Conservation (phyloP, 371 early-diverging fungal species). For the Gilbertella persicaria region DNA sequence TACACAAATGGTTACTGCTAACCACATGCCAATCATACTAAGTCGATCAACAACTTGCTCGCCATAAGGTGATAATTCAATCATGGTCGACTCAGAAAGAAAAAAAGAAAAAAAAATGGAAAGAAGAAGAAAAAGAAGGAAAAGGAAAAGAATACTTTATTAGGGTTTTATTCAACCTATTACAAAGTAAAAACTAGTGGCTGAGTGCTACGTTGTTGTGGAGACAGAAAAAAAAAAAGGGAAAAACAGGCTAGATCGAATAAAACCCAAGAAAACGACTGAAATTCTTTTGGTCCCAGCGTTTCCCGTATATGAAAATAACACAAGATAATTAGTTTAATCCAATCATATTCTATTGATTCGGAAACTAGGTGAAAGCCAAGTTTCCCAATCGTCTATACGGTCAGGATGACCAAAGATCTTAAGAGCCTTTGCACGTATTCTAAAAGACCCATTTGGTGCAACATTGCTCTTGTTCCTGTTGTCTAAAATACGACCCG, state of each 20-base stretch:
- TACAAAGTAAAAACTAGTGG: slow-evolving; percentile 17
- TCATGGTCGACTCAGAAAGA: slow-evolving; percentile 16
- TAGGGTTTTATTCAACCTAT: not conserved
- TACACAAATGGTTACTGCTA: slow-evolving; percentile 36
- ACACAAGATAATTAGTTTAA: no score
- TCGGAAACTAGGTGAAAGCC: slow-evolving; percentile 12
- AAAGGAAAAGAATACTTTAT: not conserved
- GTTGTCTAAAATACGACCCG: slow-evolving; percentile 5
- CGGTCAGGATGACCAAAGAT: slow-evolving; percentile 7
- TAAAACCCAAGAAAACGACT: no score
- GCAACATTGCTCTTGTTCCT: not conserved
- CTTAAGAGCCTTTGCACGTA: slow-evolving; percentile 6
- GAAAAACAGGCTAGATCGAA: not conserved
- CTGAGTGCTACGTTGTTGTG: slow-evolving; percentile 2
- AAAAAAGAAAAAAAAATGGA: not conserved
- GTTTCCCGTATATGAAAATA: no score
- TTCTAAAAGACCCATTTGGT: slow-evolving; percentile 4
- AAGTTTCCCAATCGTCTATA: slow-evolving; percentile 12
- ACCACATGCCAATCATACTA: slow-evolving; percentile 50
- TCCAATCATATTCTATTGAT: no score
- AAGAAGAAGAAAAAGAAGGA: no score
- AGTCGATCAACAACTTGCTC: slow-evolving; percentile 44
- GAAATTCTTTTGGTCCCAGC: not conserved
- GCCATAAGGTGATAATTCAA: slow-evolving; percentile 35
- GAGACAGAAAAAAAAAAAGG: not conserved